Conservation (phyloP, 495 filamentous ascomycete genomes). For the Aspergillus baeticus region DNA sequence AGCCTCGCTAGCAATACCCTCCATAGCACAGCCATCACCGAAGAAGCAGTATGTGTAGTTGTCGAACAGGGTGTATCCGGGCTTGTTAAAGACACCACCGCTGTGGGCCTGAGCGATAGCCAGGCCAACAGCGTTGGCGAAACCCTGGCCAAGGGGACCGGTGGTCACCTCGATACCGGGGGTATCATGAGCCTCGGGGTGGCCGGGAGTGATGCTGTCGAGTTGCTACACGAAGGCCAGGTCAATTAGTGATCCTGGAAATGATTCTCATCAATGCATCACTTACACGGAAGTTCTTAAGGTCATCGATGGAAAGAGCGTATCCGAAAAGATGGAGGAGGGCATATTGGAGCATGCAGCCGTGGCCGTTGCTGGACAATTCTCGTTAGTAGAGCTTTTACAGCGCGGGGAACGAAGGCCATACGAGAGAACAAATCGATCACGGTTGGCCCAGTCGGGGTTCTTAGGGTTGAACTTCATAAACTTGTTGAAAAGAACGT, state of each 20-base stretch:
- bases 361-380: conserved; percentile 82
- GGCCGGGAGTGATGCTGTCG: conserved; percentile 93
- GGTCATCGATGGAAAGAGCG: conserved; percentile 76
- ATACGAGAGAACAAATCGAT: conserved; percentile 99
- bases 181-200: conserved; percentile 95
- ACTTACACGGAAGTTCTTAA: conserved; percentile 94
- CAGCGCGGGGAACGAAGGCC: conserved; percentile 23
- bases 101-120: conserved; percentile 93
- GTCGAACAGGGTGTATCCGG: conserved; percentile 84
- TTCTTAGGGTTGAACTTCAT: conserved; percentile 99
- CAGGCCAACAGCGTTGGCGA: conserved; percentile 92
- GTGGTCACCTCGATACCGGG: conserved; percentile 97
- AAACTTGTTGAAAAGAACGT: conserved; percentile 98
- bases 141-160: conserved; percentile 93
- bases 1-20: conserved; percentile 94
- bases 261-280: neutral
- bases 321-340: conserved; percentile 97
- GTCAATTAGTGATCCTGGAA: neutral
- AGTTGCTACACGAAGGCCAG: conserved; percentile 51
- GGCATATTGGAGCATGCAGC: conserved; percentile 99
- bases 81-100: conserved; percentile 93
- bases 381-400: conserved; percentile 10
- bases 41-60: conserved; percentile 98
- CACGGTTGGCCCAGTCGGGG: conserved; percentile 92
- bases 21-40: conserved; percentile 98